Conservation (phyloP, 176 grass and related monocot genomes). For the Paspalum notatum region DNA sequence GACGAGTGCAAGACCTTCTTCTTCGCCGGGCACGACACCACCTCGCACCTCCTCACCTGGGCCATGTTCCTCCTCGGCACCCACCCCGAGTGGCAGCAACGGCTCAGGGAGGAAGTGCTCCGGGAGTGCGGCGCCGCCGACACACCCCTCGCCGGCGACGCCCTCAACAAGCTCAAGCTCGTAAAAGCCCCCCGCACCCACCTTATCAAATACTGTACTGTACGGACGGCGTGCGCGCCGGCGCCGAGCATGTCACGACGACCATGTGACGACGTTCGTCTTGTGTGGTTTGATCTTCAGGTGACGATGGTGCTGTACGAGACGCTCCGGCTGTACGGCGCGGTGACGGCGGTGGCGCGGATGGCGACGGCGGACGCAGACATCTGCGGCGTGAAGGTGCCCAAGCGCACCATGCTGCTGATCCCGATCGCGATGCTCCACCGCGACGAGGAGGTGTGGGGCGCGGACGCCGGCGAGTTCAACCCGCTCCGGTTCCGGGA, state of each 20-base stretch:
- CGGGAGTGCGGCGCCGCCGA: constrained; percentile 46
- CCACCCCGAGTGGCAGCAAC: constrained; percentile 52
- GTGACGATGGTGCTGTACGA: constrained; percentile 64
- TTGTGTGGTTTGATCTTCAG: constrained; percentile 15
- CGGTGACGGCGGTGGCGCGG: background rate
- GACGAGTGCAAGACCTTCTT: constrained; percentile 80
- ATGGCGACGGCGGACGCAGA: constrained; percentile 23
- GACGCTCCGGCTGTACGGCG: constrained; percentile 55
- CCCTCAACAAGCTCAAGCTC: constrained; percentile 63
- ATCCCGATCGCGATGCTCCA: constrained; percentile 55
- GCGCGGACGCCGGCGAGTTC: constrained; percentile 51
- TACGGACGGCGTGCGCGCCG: background rate
- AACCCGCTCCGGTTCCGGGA: constrained; percentile 58
- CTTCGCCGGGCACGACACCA: constrained; percentile 67
- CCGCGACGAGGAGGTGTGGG: constrained; percentile 59
- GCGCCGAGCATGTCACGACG: background rate
- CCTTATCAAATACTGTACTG: background rate
- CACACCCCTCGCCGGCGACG: constrained; percentile 23
- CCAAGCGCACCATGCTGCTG: constrained; percentile 29
- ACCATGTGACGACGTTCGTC: background rate
- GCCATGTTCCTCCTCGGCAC: constrained; percentile 58
- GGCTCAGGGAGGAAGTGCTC: constrained; percentile 57
- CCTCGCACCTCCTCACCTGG: constrained; percentile 58
- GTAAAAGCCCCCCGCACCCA: background rate
- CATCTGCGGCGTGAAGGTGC: constrained; percentile 40